Base-by-base conservation (phyloP, 352 stramenopile genomes). In the Globisporangium echinulatum region DNA sequence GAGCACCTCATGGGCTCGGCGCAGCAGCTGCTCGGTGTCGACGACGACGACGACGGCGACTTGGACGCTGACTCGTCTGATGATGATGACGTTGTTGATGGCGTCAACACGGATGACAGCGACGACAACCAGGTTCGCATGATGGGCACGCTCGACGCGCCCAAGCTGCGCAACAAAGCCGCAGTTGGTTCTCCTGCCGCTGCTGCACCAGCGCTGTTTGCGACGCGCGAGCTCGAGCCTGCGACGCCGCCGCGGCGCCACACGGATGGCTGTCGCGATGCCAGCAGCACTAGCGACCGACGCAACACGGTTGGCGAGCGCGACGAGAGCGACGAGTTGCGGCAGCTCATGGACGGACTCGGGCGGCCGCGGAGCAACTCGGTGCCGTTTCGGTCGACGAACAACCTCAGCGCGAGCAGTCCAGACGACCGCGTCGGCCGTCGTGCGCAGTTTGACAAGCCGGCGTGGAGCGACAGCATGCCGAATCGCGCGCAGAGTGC, bases 291-390 rank as follows among this genome's bases (percentile, higher is more conserved):
- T 44, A 46, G 44, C 5, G 54, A 61, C 19, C 46, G 42, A 33
- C 49, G 58, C 7, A 46, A 64, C 25, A 61, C 52, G n/a, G 57
- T 51, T 3, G 58, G 58, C 19, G 56, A 49, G 7, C 58, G 62
- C 11, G 72, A 81, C 37, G 77, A 90, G 38, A 78, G 70, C 40
- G 70, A 84, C 5, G 78, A 90, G 49, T 71, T 88, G 8, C 78
- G 77, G 36, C 68, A 77, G 49, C 55, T 88, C 6, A 83, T 87
- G 74, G 76, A 80, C 49, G 74, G 71, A 11, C 68, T 90, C 17
- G 72, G 70, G n/a, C 78, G 78, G 14, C 81, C 77, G 36, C 78
- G 81, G 8, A 90, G 81, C 56, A 82, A 68, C 47, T 90, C 81
- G 40, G 44, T 80, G 17, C 81, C 81, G 5, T 81, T 86, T 55